Base-by-base conservation (phyloP, 2,329 filamentous ascomycete genomes). In the Exophiala xenobiotica region DNA sequence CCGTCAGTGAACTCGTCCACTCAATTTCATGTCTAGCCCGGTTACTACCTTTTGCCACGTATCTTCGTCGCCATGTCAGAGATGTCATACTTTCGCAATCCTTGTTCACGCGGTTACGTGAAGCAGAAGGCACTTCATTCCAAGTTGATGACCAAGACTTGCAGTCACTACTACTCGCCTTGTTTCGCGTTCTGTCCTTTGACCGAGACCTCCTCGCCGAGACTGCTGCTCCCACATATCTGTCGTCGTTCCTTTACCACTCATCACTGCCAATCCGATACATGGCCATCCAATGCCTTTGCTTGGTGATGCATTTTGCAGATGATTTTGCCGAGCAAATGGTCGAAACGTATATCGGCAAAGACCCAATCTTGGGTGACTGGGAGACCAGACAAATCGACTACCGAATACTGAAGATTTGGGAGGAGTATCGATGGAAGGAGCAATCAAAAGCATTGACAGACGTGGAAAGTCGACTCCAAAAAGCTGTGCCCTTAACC, bases 301-400 rank as follows among this genome's bases (percentile, higher is more conserved):
- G 86, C 64, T 77, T 89, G 57, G 82, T 90, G 51, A 81, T 95
- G 61, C 83, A 83, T 63, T 87, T 87, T 23, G 86, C 93, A 3
- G 93, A 99, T 68, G 75, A 79, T 58, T 88, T 88, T 56, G 78
- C 87, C 41, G 86, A 95, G 64, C 75, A 80, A 42, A 85, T 95
- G 67, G 70, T 95, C 24, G 70, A 74, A 42, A 76, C 80, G 63
- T 78, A 90, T 67, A 74, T 92, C 49, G 83, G 81, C 35, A 74
- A 79, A 31, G 80, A 80, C 24, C 74, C 80, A 18, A 74, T 95
- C 31, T 67, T 79, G 56, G 90, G 85, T 6, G 74, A 80, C 37
- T 88, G 90, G 77, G 93, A 97, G 70, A 88, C 85, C 27, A 76
- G 76, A 57, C 70, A 72, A 40, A 83, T 93, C 58, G 90, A 97